Conservation (phyloP, 768 basidiomycete species). For the Udeniomyces megalosporus region DNA sequence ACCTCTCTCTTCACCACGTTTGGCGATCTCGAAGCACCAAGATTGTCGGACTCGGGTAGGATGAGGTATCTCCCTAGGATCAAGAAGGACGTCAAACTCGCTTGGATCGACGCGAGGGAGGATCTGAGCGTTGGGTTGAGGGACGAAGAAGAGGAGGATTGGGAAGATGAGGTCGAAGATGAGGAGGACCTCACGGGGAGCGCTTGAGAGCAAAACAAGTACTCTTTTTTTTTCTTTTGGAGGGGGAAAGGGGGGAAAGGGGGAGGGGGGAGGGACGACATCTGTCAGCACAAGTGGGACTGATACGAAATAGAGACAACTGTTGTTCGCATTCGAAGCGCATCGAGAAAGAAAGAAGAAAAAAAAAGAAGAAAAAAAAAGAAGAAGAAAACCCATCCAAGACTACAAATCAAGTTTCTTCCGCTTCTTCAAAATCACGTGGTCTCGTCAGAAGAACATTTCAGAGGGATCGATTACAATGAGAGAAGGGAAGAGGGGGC, state of each 20-base stretch:
- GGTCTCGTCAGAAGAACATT: background rate
- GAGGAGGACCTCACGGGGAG: too few species aligned
- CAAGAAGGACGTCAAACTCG: too few species aligned
- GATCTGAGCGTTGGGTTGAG: too few species aligned
- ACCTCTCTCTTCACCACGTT: too few species aligned
- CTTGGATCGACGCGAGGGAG: too few species aligned
- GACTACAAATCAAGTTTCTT: background rate
- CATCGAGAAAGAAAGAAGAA: background rate
- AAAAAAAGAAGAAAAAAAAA: background rate
- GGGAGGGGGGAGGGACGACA: background rate
- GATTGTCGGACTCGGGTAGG: too few species aligned
- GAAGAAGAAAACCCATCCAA: background rate
- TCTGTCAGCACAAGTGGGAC: too few species aligned
- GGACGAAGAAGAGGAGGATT: too few species aligned
- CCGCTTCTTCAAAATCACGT: background rate
- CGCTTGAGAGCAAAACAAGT: background rate
- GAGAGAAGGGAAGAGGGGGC: background rate
- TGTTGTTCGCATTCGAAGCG: too few species aligned
- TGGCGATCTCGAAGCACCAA: too few species aligned
- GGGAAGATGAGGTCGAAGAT: too few species aligned
- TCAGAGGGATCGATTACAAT: background rate
- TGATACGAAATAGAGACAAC: background rate
- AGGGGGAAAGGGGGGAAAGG: constrained; percentile 11
- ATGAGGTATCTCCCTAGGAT: too few species aligned
- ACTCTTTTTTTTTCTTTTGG: background rate